These are phyloP conservation scores for Sextonia rubra DNA, from an alignment of 164 flowering plant species.

Conservation along the genomic window DNA sequence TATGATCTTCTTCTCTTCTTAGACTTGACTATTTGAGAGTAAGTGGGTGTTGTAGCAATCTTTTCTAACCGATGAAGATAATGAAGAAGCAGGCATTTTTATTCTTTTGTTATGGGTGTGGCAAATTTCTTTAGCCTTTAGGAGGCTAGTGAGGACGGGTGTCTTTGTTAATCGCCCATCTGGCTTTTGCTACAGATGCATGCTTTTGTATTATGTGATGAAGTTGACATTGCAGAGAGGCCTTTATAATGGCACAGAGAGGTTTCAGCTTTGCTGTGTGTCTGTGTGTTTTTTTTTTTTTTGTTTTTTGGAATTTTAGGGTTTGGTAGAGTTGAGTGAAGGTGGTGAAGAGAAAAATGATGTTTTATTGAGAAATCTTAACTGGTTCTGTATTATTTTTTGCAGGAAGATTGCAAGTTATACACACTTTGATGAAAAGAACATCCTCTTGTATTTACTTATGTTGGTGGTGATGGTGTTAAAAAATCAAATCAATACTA, in stretches of 20 bases:
- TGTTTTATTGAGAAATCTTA: neutral
- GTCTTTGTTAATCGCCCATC: neutral
- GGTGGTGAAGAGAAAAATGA: neutral
- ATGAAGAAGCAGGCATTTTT: neutral
- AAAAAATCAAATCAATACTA: too few species aligned
- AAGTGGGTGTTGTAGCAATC: neutral
- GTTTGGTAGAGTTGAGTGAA: neutral
- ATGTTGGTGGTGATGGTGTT: too few species aligned
- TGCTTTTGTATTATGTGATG: neutral
- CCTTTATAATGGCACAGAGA: neutral
- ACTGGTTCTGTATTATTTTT: neutral
- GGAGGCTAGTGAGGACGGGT: neutral
- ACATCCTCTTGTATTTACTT: too few species aligned
- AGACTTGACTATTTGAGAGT: neutral
- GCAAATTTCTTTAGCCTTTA: neutral
- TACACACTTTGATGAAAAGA: too few species aligned
- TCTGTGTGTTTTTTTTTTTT: too few species aligned
- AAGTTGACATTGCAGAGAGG: neutral
- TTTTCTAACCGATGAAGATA: neutral
- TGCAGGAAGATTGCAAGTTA: neutral
- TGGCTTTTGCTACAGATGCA: neutral
- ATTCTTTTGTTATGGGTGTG: neutral
- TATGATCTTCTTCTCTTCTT: neutral
- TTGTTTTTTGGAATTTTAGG: neutral
- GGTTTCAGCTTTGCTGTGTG: neutral